Percentiles rank a stretch among this genome's conserved stretches.
phyloP scores from a whole-genome alignment of 495 filamentous ascomycete species.

The Rhizodiscina lignyota region DNA sequence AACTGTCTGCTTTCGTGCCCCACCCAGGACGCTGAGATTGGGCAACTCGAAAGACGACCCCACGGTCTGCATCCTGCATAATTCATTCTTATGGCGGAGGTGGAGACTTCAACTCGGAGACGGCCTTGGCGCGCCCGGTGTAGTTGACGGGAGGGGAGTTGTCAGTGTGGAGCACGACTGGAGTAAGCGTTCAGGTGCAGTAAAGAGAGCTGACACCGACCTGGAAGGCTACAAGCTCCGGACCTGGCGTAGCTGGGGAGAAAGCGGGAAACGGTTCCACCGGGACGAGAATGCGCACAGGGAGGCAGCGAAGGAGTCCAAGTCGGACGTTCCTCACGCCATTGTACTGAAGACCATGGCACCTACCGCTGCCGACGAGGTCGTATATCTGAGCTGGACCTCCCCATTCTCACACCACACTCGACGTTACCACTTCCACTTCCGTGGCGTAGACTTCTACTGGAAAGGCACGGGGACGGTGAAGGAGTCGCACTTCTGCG shows the following conservation, averaged over 20 bases:
- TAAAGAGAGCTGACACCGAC: slow-evolving; percentile 1
- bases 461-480: slow-evolving; percentile 7
- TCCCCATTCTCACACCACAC: slow-evolving; percentile 7
- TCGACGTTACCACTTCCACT: slow-evolving; percentile 4
- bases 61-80: slow-evolving; percentile 8
- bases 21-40: slow-evolving; percentile 7
- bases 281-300: slow-evolving; percentile 4
- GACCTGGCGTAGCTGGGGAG: slow-evolving; percentile 12
- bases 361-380: slow-evolving; percentile 6
- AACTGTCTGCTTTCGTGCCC: slow-evolving; percentile 8
- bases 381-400: slow-evolving; percentile 10
- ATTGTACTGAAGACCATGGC: not conserved
- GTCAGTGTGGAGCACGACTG: slow-evolving; percentile 7
- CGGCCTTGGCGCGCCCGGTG: slow-evolving; percentile 4
- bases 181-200: not conserved
- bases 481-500: not conserved
- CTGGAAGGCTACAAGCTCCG: slow-evolving; percentile 12
- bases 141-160: slow-evolving; percentile 12
- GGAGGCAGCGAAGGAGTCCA: slow-evolving; percentile 3
- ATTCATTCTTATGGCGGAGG: slow-evolving; percentile 6
- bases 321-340: not conserved
- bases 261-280: slow-evolving; percentile 9
- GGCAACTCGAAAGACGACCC: slow-evolving; percentile 3
- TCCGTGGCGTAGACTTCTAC: slow-evolving; percentile 3
- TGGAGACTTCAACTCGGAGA: slow-evolving; percentile 12